Conservation (phyloP, 1,284 basidiomycete species). For the Neonothopanus nambi region DNA sequence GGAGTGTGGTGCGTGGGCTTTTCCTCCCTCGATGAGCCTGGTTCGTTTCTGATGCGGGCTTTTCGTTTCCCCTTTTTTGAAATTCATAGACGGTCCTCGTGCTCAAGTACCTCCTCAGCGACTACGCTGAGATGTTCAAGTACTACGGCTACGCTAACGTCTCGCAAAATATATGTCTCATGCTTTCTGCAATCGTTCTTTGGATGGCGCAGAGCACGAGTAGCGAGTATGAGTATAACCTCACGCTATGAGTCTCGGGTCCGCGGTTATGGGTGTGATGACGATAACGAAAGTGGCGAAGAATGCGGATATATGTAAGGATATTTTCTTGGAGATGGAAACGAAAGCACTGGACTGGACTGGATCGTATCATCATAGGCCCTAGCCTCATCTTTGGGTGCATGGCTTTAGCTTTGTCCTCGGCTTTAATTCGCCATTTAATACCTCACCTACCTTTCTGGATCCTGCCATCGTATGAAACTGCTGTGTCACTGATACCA, state of each 20-base stretch:
- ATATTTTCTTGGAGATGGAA: too few relatives aligned
- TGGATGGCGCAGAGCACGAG: constrained; percentile 86
- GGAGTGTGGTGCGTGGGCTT: constrained; percentile 76
- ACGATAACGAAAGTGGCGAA: too few relatives aligned
- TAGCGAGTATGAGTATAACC: constrained; percentile 86
- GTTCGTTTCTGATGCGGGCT: constrained; percentile 2
- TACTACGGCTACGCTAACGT: constrained; percentile 97
- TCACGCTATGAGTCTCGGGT: constrained; percentile 56
- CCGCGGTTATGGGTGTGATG: too few relatives aligned
- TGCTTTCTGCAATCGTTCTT: constrained; percentile 85
- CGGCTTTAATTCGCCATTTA: too few relatives aligned
- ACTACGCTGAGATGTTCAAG: constrained; percentile 74
- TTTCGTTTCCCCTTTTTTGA: constrained; percentile 4
- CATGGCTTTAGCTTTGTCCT: too few relatives aligned
- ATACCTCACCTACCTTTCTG: too few relatives aligned
- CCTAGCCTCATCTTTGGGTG: too few relatives aligned
- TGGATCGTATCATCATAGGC: too few relatives aligned
- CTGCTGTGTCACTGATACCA: too few relatives aligned
- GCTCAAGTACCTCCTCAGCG: constrained; percentile 86
- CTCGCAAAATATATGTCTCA: constrained; percentile 87
- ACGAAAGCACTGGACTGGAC: too few relatives aligned
- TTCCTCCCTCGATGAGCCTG: neutral
- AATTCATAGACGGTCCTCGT: constrained; percentile 77
- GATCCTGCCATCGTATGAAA: too few relatives aligned
- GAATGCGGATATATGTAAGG: too few relatives aligned